Evolutionary conservation across 768 basidiomycete genomes (phyloP), one percentile per base, ranked within the genome.

Genomic region (Boletales sp.): DNA sequence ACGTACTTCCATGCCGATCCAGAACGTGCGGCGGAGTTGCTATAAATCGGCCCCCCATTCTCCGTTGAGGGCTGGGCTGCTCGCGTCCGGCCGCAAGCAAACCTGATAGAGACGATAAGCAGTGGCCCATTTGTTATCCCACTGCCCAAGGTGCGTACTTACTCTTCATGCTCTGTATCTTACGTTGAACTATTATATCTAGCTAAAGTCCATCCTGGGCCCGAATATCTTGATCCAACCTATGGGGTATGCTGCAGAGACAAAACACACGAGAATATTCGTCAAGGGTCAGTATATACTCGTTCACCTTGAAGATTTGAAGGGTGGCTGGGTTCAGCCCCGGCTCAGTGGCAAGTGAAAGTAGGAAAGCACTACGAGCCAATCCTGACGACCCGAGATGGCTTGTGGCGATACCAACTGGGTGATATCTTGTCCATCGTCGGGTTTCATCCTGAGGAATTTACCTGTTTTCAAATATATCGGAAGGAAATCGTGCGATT

Each of bases 1-100:
- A 40, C 43, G 19, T 45, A 50, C 0, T 39, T 65, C 4, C 35
- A 27, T 10, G 47, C 59, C 10, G 18, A 58, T 32, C 58, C 58
- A 0, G 41, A 40, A 11, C 56, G 61, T 6, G 63, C 64, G 14
- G 43, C 49, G 5, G 63, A 65, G 15, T 43, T 63, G 5, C 21
- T 19, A 15, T 44, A 40, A 10, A 56, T 63, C 1, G 61, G 56
- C 0, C 41, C 54, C 6, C 54, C 58, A 5, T 48, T 37, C 15
- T 54, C 51, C 5, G 30, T 5, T 8, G 52, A 51, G 21, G 61
- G 58, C 21, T 60, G 61, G 61, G 38, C 46, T 5, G 10, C 51
- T 36, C 35, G n/a, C 35, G 35, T 63, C 27, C 58, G 61, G 59
- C 62, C 59, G 17, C 35, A 55, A 0, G 50, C 21, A 2, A 34